phyloP scores from a whole-genome alignment of 2,329 filamentous ascomycete genomes.

The Orbilia brochopaga region DNA sequence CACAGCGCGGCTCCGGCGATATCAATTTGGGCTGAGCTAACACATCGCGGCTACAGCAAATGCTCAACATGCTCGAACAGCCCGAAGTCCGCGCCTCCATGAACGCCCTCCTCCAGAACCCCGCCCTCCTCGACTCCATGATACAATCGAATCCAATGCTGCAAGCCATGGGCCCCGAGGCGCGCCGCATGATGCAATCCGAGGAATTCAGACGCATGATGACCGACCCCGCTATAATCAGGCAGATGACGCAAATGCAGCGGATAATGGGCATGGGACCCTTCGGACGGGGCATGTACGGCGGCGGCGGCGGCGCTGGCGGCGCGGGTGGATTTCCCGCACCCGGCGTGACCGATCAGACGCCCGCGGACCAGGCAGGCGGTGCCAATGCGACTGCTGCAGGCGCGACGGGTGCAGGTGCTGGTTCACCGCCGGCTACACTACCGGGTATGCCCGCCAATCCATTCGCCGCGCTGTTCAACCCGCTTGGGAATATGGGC shows the following conservation, averaged over 20 bases:
- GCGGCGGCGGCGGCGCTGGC: slow-evolving; percentile 58
- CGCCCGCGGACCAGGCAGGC: slow-evolving; percentile 64
- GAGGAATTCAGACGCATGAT: slow-evolving; percentile 90
- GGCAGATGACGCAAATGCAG: slow-evolving; percentile 82
- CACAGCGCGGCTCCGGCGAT: slow-evolving; percentile 17
- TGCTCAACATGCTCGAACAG: slow-evolving; percentile 85
- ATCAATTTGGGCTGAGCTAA: slow-evolving; percentile 38
- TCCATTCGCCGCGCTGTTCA: slow-evolving; percentile 69
- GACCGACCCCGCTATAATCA: slow-evolving; percentile 83
- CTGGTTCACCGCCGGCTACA: slow-evolving; percentile 19
- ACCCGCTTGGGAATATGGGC: slow-evolving; percentile 31
- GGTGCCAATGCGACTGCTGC: slow-evolving; percentile 22
- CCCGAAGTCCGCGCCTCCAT: slow-evolving; percentile 84
- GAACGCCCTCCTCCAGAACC: slow-evolving; percentile 95
- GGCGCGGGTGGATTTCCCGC: slow-evolving; percentile 76
- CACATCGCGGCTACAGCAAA: slow-evolving; percentile 58
- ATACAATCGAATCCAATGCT: slow-evolving; percentile 88
- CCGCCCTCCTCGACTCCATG: slow-evolving; percentile 92
- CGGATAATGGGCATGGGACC: slow-evolving; percentile 63
- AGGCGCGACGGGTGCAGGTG: no score
- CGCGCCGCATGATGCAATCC: slow-evolving; percentile 83
- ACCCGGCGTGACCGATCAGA: slow-evolving; percentile 88
- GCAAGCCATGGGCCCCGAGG: slow-evolving; percentile 72
- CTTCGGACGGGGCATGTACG: slow-evolving; percentile 63
- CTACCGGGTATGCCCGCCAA: slow-evolving; percentile 58